Base-by-base conservation (phyloP, 805 yeast species). In the Kuraishia borneana region DNA sequence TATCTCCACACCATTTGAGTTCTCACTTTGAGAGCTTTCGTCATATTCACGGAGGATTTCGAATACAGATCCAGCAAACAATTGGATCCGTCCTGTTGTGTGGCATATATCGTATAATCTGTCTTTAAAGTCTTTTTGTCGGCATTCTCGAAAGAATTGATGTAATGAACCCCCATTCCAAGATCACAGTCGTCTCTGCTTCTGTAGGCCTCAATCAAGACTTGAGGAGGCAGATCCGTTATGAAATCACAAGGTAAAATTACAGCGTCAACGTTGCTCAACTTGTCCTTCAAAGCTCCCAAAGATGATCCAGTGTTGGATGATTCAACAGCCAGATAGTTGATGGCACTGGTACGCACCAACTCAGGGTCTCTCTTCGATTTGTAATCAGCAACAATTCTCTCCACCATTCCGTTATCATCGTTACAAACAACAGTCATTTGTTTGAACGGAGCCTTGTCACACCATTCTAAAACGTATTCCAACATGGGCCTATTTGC, bases 401-500 rank as follows among this genome's bases (percentile, higher is more conserved):
- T 53, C 18, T 57, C 53, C 26, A 57, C 51, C 21, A 73, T 67
- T 3, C 61, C 68, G 8, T 56, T 50, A 35, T 70, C 73, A 18
- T 50, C 43, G 16, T 21, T 13, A 7, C 73, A 63, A 6, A 83
- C 78, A 14, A 88, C 65, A 16, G 82, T 73, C 31, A 83, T 70
- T 31, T 70, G 71, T 31, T 70, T 71, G 56, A 88, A 88, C 39
- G 77, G 77, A 2, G 94, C 96, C 50, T 69, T 67, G 48, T 77
- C 87, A 63, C 97, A 88, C 97, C 97, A 92, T 45, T 82, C 88
- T 23, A 92, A 63, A 2, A 82, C 94, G 50, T 84, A 82, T 47
- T 78, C 79, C 29, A 92, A 61, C 85, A 92, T 78, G 10, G 96
- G 94, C 47, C 71, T 71, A 53, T 88, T 88, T 6, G 92, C 97